Evolutionary conservation across 106 monocot genomes (phyloP), one percentile per base, ranked within the genome.

Genomic region (Acanthochlamys bracteata): DNA sequence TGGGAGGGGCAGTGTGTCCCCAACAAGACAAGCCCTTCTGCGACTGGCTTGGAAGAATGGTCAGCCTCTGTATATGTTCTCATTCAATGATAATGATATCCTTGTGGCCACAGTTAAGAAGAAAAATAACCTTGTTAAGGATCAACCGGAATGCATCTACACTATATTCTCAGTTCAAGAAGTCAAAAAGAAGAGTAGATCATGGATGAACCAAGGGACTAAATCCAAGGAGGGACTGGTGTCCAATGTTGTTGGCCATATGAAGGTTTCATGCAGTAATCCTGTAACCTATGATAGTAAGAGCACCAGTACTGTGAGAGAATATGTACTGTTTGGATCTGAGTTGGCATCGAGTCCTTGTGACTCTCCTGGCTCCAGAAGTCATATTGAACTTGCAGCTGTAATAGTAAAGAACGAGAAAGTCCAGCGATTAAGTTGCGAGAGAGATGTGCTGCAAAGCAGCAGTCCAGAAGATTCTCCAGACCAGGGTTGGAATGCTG

Each of bases 21-120:
- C 1, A 60, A 72, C 47, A 57, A 83, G 69, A 66, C 83, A 86
- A 66, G 85, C 85, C 42, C 81, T 92, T 71, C 69, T 99, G 60
- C 80, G 82, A 45, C 71, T 99, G 47, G 68, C 75, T 58, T 99
- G 92, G 88, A 89, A 89, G 70, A 83, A 83, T 73, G 98, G 80
- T 7, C 69, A 81, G 20, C 89, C 85, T 65, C 41, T 88, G 13
- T 89, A 83, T 63, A 79, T 89, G 76, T 74, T 99, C 65, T 92
- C 98, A 47, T 69, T 66, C 17, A 78, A 80, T 66, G 85, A 85
- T 17, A 67, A 58, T 53, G 77, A 83, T 55, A 79, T 99, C 65
- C 83, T 98, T 63, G 88, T 75, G 19, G 92, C 89, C 17, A 85
- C 85, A 42, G 66, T 81, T 54, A 83, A 73, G 64, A 76, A 66